Percentiles rank a stretch among this genome's conserved stretches.
Conservation (phyloP, 139 green algal genomes). For the Volvox africanus region DNA sequence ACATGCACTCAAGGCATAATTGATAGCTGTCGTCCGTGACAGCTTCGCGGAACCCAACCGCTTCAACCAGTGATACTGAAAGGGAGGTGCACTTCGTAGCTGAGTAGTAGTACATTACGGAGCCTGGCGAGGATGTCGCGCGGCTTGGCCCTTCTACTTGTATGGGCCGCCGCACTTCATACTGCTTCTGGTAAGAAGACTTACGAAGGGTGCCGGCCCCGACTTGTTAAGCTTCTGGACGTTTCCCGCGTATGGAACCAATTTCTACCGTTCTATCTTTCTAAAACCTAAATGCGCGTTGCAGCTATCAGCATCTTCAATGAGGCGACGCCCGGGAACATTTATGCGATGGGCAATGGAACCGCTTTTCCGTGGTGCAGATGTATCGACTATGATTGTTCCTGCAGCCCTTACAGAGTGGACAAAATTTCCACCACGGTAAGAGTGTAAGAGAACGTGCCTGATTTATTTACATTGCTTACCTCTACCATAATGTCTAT, state of each 20-base stretch:
- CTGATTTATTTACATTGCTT: no score
- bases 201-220: no score
- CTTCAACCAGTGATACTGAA: no score
- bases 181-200: neutral
- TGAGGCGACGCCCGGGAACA: neutral
- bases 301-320: no score
- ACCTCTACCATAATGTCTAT: no score
- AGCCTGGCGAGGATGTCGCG: neutral
- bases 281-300: neutral
- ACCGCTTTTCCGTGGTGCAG: slow-evolving; percentile 3
- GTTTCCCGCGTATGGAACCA: neutral
- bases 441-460: neutral
- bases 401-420: neutral
- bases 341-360: neutral
- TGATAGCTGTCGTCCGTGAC: no score
- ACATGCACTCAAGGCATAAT: no score
- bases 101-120: neutral
- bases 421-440: neutral
- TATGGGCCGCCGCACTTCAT: neutral
- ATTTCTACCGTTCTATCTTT: no score
- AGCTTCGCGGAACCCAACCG: no score
- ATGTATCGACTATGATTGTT: neutral
- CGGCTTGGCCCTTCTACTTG: neutral
- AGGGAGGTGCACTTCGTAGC: no score
- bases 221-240: neutral